Evolutionary conservation across 1,284 basidiomycete species (phyloP).

Genomic region (Vanrija humicola): DNA sequence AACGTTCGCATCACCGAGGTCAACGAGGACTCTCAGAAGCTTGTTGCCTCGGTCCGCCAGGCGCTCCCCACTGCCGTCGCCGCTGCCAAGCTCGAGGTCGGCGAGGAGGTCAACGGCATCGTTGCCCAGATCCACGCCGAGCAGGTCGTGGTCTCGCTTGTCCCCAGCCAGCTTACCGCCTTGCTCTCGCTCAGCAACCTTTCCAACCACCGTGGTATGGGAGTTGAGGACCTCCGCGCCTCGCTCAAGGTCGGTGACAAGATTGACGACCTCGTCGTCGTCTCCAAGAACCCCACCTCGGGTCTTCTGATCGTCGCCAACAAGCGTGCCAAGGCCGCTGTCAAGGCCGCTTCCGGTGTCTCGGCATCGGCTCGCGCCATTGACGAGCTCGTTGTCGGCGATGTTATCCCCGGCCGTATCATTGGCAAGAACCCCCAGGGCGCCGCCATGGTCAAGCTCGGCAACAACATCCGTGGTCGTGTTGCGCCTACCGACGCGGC

Average conservation of each 20-base stretch:
- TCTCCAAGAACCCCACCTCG: conserved; percentile 84
- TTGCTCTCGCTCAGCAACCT: conserved; percentile 81
- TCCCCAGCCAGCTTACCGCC: conserved; percentile 69
- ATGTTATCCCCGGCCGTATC: conserved; percentile 72
- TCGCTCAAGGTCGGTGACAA: conserved; percentile 67
- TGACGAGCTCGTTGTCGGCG: conserved; percentile 65
- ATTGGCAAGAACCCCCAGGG: conserved; percentile 63
- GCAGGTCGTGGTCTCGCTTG: conserved; percentile 69
- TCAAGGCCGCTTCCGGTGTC: conserved; percentile 56
- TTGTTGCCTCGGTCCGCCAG: conserved; percentile 85
- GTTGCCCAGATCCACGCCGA: conserved; percentile 78
- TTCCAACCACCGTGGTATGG: conserved; percentile 70
- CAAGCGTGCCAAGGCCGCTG: conserved; percentile 46
- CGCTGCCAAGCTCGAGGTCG: conserved; percentile 69
- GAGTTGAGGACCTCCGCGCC: conserved; percentile 66
- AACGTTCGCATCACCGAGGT: conserved; percentile 79
- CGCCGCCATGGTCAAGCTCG: conserved; percentile 65
- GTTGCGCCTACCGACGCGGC: conserved; percentile 74
- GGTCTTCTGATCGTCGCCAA: conserved; percentile 78
- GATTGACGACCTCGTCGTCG: conserved; percentile 75
- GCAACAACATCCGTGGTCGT: conserved; percentile 64
- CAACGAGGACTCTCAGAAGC: conserved; percentile 60
- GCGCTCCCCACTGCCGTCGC: conserved; percentile 60
- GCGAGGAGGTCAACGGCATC: conserved; percentile 65
- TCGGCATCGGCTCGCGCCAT: conserved; percentile 57